Base-by-base conservation (phyloP, 176 grass and related monocot genomes). In the Rhynchospora tenuis region DNA sequence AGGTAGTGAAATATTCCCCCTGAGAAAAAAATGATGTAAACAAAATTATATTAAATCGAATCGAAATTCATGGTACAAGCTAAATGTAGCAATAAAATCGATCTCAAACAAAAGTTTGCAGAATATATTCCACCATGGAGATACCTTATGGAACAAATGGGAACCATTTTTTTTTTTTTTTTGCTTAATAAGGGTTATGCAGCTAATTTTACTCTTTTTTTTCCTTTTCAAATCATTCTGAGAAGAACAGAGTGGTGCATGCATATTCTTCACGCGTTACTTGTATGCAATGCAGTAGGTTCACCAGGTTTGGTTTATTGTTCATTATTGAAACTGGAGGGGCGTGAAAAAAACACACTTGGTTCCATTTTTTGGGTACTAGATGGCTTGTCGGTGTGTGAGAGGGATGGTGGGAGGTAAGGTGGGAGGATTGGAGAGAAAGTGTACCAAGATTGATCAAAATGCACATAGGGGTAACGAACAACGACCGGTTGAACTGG, bases 371-470 rank as follows among this genome's bases (percentile, higher is more conserved):
- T 12, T 51, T 38, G 33, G 45, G 43, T 80, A 45, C 59, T 47
- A 81, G 23, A 43, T 55, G 43, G n/a, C 50, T 3, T 6, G 56
- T 42, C 8, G 4, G 78, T 45, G 17, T 14, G 33, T 16, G n/a
- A 12, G 78, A 26, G 57, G 20, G 31, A 22, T 9, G 20, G 8
- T 9, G 45, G 17, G 78, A 26, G 57, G 20, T 17, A 22, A 17
- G 20, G 8, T 9, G 45, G 17, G 8, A 22, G 22, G 76, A 64
- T 57, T 38, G 31, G 38, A 66, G 10, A 84, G 31, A 91, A 57
- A 84, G 57, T 51, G 79, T 86, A 96, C 97, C 97, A 99, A 66
- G 97, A 99, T 85, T 96, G 97, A 28, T 99, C 97, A 87, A 93
- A 99, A 85, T 99, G 97, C 72, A 99, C 89, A 79, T 99, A 86